These are phyloP conservation scores for Penicillium sp. DNA, from an alignment of 2,329 filamentous ascomycete genomes.

Conservation along the genomic window DNA sequence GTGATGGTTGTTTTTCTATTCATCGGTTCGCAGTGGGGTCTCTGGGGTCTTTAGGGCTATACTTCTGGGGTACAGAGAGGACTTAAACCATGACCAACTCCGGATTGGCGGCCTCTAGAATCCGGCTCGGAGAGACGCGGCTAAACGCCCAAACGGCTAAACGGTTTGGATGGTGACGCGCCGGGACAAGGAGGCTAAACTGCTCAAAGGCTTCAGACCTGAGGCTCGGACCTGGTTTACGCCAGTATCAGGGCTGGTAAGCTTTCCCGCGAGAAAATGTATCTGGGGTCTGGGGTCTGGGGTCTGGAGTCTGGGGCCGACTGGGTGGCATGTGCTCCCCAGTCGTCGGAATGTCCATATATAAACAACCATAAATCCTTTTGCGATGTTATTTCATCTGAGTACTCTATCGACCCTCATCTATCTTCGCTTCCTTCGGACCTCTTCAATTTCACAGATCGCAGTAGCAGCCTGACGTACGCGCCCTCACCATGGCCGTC, in stretches of 20 bases:
- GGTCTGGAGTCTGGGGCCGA: background rate
- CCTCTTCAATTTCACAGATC: background rate
- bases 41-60: background rate
- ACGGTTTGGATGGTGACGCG: background rate
- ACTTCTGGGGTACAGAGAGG: background rate
- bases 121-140: background rate
- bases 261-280: too few species aligned
- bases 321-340: background rate
- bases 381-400: background rate
- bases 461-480: background rate
- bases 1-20: background rate
- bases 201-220: slow-evolving; percentile 3
- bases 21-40: background rate
- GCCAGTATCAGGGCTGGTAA: too few species aligned
- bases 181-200: slow-evolving; percentile 3
- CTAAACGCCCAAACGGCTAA: slow-evolving; percentile 1
- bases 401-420: background rate
- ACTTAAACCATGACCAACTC: background rate
- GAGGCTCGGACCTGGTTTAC: background rate
- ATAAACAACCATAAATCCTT: background rate
- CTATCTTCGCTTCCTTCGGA: background rate
- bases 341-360: background rate
- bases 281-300: slow-evolving; percentile 3
- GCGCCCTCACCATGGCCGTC: slow-evolving; percentile 20
- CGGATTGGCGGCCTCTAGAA: background rate